Conservation (phyloP, 83 land plant species). For the Picea abies region DNA sequence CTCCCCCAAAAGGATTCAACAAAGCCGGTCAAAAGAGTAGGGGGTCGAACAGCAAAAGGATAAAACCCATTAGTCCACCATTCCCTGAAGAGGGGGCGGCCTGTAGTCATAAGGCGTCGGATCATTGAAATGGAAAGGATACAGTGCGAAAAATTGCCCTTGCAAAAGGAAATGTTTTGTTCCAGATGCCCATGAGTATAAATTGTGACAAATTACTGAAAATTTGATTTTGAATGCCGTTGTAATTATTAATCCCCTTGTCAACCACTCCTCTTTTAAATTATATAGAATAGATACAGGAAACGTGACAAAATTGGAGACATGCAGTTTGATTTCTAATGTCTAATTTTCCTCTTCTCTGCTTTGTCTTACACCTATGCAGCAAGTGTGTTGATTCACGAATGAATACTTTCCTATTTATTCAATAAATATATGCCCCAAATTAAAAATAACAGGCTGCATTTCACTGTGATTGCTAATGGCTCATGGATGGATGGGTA, state of each 20-base stretch:
- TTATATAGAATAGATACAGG: not conserved
- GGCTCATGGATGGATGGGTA: not conserved
- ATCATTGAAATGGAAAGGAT: too few relatives aligned
- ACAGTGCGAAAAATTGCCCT: too few relatives aligned
- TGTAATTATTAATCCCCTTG: not conserved
- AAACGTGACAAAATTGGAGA: not conserved
- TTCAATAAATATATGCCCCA: not conserved
- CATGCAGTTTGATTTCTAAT: not conserved
- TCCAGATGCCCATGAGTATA: not conserved
- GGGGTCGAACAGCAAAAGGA: too few relatives aligned
- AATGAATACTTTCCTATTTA: not conserved
- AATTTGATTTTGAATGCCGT: not conserved
- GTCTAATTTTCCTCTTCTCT: not conserved
- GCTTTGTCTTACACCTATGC: not conserved
- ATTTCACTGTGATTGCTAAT: too few relatives aligned
- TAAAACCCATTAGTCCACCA: too few relatives aligned
- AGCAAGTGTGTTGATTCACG: not conserved
- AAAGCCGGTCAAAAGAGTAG: too few relatives aligned
- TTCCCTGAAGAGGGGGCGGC: too few relatives aligned
- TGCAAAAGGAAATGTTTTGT: too few relatives aligned
- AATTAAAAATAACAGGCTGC: not conserved
- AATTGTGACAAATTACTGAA: not conserved
- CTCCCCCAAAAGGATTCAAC: too few relatives aligned
- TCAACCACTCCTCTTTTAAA: not conserved
- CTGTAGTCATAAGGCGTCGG: too few relatives aligned